Base-by-base conservation (phyloP, 1,284 basidiomycete genomes). In the Boletus mariae region DNA sequence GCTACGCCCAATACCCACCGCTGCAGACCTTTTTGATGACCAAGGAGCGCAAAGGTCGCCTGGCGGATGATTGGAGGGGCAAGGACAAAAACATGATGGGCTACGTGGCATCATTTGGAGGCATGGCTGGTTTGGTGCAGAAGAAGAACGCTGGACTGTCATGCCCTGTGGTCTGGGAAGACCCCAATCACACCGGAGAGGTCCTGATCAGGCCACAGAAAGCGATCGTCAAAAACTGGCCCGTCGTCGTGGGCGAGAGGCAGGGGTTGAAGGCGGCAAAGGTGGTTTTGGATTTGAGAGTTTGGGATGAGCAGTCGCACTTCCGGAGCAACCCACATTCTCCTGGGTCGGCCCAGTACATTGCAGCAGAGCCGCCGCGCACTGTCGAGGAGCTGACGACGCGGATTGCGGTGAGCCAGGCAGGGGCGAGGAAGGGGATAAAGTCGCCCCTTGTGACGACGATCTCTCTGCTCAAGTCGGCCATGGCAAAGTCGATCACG, bases 41-140 rank as follows among this genome's bases (percentile, higher is more conserved):
- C 8, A 74, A 74, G 51, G 72, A 82, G 13, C 73, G 80, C 58
- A 80, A 80, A 13, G 89, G 86, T 49, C 77, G 86, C 54, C 56
- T 84, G 54, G 69, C 87, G 37, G 73, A 76, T 44, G 58, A 56
- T 17, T 38, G 41, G n/a, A 53, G 32, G 46, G 47, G 47, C 45
- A 48, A 51, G 8, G 53, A 59, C 11, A 61, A 15, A 26, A 54
- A 45, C 20, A 44, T n/a, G 48, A 1, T 54, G 25, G 29, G 45
- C 47, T 70, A 64, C 47, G 47, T 68, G 40, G 70, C 69, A 8
- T 72, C 70, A 6, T 68, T 71, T n/a, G 67, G 62, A 12, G 59
- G 67, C 13, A 68, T 61, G 63, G 60, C 56, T 20, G 63, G 67
- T 52, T 38, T 52, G 29, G 67, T 72, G 37, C 56, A 45, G n/a